Conservation (phyloP, 108 stramenopile species). For the Mayamaea pseudoterrestris region DNA sequence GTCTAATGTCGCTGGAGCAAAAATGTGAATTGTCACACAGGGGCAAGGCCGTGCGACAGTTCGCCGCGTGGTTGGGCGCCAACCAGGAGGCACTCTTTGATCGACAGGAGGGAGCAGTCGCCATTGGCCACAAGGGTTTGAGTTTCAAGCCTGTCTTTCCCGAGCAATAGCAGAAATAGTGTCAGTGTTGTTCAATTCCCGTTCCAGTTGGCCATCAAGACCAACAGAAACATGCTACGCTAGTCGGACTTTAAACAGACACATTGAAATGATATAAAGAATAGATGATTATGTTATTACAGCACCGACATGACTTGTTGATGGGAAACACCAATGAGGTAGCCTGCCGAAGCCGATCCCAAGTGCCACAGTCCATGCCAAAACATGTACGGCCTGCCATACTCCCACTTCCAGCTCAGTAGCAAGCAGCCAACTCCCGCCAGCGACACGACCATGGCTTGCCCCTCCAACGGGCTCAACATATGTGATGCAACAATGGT, state of each 20-base stretch:
- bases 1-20: slow-evolving; percentile 79
- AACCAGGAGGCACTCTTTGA: slow-evolving; percentile 67
- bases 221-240: no score
- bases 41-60: slow-evolving; percentile 72
- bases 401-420: slow-evolving; percentile 70
- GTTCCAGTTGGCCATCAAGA: no score
- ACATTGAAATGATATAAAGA: no score
- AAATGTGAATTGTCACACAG: slow-evolving; percentile 92
- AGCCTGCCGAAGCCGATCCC: slow-evolving; percentile 55
- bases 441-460: slow-evolving; percentile 12
- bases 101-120: slow-evolving; percentile 53
- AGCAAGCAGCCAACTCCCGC: slow-evolving; percentile 26
- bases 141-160: slow-evolving; percentile 54
- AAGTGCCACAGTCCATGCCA: slow-evolving; percentile 76
- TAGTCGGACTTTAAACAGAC: no score
- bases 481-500: no score
- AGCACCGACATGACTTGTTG: neutral
- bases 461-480: slow-evolving; percentile 29
- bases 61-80: slow-evolving; percentile 52
- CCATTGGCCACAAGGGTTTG: slow-evolving; percentile 77
- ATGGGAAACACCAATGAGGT: slow-evolving; percentile 43
- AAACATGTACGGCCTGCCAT: slow-evolving; percentile 37
- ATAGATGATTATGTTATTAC: no score
- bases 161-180: slow-evolving; percentile 30
- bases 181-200: neutral